Evolutionary conservation across 2,329 filamentous ascomycete species (phyloP), one percentile per base, ranked within the genome.

Genomic region (Shiraia sp.): DNA sequence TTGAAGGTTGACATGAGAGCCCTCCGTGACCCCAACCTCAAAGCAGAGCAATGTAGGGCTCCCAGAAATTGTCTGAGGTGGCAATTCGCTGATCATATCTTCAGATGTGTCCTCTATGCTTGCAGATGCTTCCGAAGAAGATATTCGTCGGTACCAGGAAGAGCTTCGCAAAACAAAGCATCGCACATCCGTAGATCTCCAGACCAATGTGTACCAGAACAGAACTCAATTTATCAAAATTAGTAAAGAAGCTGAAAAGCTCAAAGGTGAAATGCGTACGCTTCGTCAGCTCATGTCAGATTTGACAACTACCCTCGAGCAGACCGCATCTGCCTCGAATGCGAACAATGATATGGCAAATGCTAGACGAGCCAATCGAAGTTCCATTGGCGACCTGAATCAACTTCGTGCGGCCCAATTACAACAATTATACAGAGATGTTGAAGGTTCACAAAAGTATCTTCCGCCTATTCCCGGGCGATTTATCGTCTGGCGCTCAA

Each of bases 191-290:
- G 79, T 83, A 34, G 91, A 97, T 57, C 77, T 99, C 15, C 92
- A 97, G 70, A 89, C 95, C 64, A 97, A 91, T 71, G 87, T 99
- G 36, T 92, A 95, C 71, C 91, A 96, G 69, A 99, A 99, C 70
- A 85, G 93, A 34, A 95, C 90, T 0, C 93, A 97, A 63, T 99
- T 99, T 65, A 97, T 99, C 77, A 95, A 95, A 71, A 97, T 99
- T 70, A 96, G 91, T 67, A 96, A 97, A 72, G 93, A 99, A 73
- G 93, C 95, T 2, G 93, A 99, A 72, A 96, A 96, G 74, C 82
- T 99, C 43, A 97, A 97, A 72, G 83, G 83, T 40, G 93, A 99
- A 69, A 97, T 99, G 93, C 83, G 89, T 37, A 88, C 88, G 6
- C 80, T 99, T 23, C 83, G 88, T 31, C 89, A 89, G 52, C 79